Percentiles rank a stretch among this genome's conserved stretches.
phyloP scores from a whole-genome alignment of 371 early-diverging fungal genomes.

The Catenaria anguillulae region DNA sequence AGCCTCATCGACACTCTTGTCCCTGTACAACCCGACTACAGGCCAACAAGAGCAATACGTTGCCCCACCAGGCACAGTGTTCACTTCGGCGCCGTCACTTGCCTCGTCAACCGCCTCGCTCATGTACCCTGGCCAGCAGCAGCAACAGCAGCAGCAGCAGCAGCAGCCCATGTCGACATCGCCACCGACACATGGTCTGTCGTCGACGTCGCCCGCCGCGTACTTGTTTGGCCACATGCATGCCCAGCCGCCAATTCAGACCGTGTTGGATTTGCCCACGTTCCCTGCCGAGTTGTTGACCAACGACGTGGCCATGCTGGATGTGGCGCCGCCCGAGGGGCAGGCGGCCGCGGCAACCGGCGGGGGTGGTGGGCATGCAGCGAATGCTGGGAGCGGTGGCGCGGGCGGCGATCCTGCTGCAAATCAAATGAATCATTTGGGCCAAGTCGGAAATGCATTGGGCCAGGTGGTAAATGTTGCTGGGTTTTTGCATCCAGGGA shows the following conservation, averaged over 20 bases:
- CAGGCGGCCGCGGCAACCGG: background rate
- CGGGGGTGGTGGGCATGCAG: background rate
- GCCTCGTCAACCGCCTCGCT: background rate
- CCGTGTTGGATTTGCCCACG: background rate
- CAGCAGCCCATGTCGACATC: background rate
- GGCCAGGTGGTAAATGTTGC: too few species aligned
- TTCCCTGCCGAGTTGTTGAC: constrained; percentile 1
- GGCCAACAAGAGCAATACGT: background rate
- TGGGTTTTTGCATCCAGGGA: too few species aligned
- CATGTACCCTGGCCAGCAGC: background rate
- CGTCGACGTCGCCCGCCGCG: background rate
- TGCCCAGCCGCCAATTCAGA: background rate
- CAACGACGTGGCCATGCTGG: background rate
- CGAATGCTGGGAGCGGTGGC: too few species aligned
- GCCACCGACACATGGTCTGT: background rate
- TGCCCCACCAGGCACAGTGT: background rate
- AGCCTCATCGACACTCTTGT: too few species aligned
- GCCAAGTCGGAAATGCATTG: too few species aligned
- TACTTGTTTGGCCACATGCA: background rate
- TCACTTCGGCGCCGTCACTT: background rate
- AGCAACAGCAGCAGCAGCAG: too few species aligned
- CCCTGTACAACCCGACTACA: background rate
- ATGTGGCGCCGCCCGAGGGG: background rate
- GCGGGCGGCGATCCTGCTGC: too few species aligned
- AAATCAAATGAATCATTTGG: too few species aligned